Base-by-base conservation (phyloP, 768 basidiomycete species). In the Tricholoma saponaceum region DNA sequence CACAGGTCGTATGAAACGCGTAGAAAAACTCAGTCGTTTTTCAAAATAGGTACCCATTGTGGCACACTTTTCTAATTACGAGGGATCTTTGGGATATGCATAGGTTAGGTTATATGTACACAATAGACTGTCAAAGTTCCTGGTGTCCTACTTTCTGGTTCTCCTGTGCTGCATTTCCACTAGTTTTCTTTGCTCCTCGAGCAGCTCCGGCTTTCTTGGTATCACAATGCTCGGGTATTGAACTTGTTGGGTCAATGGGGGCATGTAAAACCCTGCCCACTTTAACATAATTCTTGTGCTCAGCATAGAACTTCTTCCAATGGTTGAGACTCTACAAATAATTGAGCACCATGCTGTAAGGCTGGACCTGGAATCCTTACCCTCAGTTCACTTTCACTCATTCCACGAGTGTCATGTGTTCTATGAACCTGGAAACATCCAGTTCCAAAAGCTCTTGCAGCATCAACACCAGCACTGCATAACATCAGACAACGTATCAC, bases 401-500 rank as follows among this genome's bases (percentile, higher is more conserved):
- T 72, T 14, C 89, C 96, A 60, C 95, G 86, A 59, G 89, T 76
- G 74, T 98, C 95, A 74, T 97, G 89, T 37, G 95, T 98, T 46
- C 85, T 83, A 73, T 98, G 95, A 4, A 84, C 84, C 64, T 85
- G 80, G 77, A 98, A 97, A 70, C 95, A 98, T 9, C 95, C 95
- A 2, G 95, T 98, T 46, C 83, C 92, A 71, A 93, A 98, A 0
- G 95, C 89, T 63, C 95, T 79, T 25, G 92, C 90, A n/a, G 92
- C 93, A 70, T 98, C 95, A 53, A 81, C 72, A 12, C 95, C 95
- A 61, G 92, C 86, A 72, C 90, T 64, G 59, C 56, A 62, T 50
- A 52, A 56, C 60, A 44, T 51, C 54, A 51, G 49, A 22, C 43
- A 10, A 5, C 26, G 28, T 2, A 8, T 30, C 25, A 50, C 9